These are phyloP conservation scores for Rauvolfia tetraphylla DNA, from an alignment of 257 asterid genomes.

Conservation along the genomic window DNA sequence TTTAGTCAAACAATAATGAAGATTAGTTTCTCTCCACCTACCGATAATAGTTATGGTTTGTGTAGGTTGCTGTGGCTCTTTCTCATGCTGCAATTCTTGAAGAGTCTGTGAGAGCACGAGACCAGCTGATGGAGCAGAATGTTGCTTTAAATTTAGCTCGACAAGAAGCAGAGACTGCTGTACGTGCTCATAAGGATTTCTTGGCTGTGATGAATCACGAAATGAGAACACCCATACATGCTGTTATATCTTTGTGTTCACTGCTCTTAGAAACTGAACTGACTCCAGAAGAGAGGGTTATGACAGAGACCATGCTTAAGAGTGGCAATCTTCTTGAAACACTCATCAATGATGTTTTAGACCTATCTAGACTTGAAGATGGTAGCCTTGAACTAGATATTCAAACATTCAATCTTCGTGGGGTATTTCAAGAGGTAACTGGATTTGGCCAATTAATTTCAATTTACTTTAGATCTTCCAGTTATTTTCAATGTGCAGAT, in stretches of 20 bases:
- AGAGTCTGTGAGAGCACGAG: slow-evolving; percentile 88
- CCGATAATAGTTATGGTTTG: slow-evolving; percentile 7
- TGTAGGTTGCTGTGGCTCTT: slow-evolving; percentile 79
- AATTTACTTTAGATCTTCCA: not conserved
- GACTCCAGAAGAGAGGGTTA: slow-evolving; percentile 59
- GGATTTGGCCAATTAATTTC: not conserved
- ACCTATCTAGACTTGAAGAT: slow-evolving; percentile 72
- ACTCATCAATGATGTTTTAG: slow-evolving; percentile 63
- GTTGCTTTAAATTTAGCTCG: slow-evolving; percentile 89
- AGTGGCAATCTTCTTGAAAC: slow-evolving; percentile 66
- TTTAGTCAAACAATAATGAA: not conserved
- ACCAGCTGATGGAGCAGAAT: slow-evolving; percentile 91
- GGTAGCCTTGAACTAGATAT: slow-evolving; percentile 59
- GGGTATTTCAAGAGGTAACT: slow-evolving; percentile 53
- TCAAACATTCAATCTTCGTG: slow-evolving; percentile 49
- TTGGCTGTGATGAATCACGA: slow-evolving; percentile 87
- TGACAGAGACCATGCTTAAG: slow-evolving; percentile 70
- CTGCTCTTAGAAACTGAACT: slow-evolving; percentile 67
- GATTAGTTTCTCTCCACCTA: too few relatives aligned
- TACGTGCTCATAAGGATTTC: slow-evolving; percentile 95
- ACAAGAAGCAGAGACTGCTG: slow-evolving; percentile 96
- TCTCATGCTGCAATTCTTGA: slow-evolving; percentile 81
- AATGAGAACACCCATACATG: slow-evolving; percentile 79
- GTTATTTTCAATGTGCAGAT: not conserved
- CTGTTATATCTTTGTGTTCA: slow-evolving; percentile 59